These are phyloP conservation scores for Sambucus nigra DNA, from an alignment of 129 eudicot genomes.

Conservation along the genomic window DNA sequence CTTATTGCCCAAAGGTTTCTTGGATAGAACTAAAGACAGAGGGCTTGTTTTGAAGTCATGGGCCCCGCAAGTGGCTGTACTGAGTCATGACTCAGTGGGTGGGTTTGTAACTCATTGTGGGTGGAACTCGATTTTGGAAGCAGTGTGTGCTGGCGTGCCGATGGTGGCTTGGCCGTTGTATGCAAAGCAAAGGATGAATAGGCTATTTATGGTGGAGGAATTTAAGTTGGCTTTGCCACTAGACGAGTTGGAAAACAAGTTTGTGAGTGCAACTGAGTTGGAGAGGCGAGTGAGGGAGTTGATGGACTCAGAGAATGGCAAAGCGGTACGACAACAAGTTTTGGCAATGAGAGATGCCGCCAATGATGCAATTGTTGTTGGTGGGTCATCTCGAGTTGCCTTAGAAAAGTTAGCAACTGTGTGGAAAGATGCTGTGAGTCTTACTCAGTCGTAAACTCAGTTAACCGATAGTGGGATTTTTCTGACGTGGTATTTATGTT, in stretches of 20 bases:
- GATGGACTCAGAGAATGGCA: conserved; percentile 24
- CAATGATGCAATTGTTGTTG: too few species aligned
- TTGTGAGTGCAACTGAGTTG: conserved; percentile 15
- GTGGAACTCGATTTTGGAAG: conserved; percentile 29
- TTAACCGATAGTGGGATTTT: too few species aligned
- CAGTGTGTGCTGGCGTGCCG: conserved; percentile 31
- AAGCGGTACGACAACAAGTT: too few species aligned
- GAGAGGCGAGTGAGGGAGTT: conserved; percentile 23
- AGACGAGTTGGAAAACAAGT: conserved; percentile 9
- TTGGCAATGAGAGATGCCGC: too few species aligned
- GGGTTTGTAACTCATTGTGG: conserved; percentile 31
- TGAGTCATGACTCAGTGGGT: conserved; percentile 29
- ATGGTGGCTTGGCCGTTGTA: conserved; percentile 48
- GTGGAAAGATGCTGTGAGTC: too few species aligned
- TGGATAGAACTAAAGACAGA: conserved; percentile 17
- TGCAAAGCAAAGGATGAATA: conserved; percentile 34
- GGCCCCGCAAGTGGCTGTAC: conserved; percentile 32
- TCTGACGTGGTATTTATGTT: too few species aligned
- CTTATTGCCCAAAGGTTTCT: conserved; percentile 8
- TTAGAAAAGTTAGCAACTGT: too few species aligned
- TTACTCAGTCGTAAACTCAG: too few species aligned
- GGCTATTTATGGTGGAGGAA: conserved; percentile 26
- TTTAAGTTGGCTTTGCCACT: conserved; percentile 25
- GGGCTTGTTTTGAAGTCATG: conserved; percentile 34
- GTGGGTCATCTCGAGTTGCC: too few species aligned